Conservation (phyloP, 805 yeast genomes). For the Ogataea allantospora region DNA sequence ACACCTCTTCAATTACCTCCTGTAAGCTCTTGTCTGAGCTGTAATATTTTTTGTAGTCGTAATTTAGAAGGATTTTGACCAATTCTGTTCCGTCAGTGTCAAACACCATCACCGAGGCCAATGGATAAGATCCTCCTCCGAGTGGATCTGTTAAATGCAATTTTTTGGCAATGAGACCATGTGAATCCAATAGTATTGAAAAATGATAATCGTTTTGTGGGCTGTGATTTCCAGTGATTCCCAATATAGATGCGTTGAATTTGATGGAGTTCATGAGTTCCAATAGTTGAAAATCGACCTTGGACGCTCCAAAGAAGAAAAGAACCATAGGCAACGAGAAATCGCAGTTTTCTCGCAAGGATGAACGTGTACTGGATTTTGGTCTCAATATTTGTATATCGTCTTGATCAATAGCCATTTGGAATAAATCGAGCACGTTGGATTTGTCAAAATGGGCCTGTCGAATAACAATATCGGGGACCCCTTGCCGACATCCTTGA, state of each 20-base stretch:
- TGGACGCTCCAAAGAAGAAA: constrained; percentile 19
- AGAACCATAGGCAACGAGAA: constrained; percentile 13
- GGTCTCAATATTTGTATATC: constrained; percentile 9
- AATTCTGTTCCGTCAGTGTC: constrained; percentile 25
- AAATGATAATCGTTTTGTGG: constrained; percentile 17
- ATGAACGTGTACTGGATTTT: neutral
- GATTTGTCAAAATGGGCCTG: constrained; percentile 23
- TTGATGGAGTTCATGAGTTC: constrained; percentile 6
- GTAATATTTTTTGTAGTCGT: constrained; percentile 25
- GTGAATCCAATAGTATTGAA: constrained; percentile 30
- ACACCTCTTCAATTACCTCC: constrained; percentile 15
- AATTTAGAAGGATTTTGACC: constrained; percentile 25
- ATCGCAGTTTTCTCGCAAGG: constrained; percentile 2
- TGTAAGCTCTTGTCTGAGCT: constrained; percentile 18
- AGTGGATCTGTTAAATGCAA: constrained; percentile 32
- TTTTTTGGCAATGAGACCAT: constrained; percentile 26
- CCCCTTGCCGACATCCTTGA: constrained; percentile 2
- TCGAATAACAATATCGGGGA: constrained; percentile 18
- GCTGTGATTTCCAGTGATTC: constrained; percentile 23
- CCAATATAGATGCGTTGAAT: constrained; percentile 16
- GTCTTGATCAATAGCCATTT: constrained; percentile 1
- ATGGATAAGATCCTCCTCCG: constrained; percentile 37
- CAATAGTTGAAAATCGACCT: constrained; percentile 16
- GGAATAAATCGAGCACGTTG: constrained; percentile 13
- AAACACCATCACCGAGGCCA: constrained; percentile 30